Evolutionary conservation across 345 rosid genomes (phyloP).

Genomic region (Corchorus olitorius): DNA sequence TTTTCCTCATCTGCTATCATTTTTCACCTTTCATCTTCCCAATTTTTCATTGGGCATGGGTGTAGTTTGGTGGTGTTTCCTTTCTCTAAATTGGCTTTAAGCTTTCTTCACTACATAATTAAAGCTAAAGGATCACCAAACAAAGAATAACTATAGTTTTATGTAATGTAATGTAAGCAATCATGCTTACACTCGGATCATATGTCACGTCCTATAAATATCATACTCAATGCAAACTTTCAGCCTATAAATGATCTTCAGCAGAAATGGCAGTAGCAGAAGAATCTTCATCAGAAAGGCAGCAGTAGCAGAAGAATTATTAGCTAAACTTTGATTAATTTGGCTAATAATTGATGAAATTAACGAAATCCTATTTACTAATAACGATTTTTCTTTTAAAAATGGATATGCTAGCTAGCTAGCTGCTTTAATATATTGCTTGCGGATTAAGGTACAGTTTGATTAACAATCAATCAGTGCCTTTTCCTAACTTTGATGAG

Average conservation of each 20-base stretch:
- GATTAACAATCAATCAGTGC: not conserved
- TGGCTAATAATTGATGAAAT: not conserved
- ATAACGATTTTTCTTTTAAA: not conserved
- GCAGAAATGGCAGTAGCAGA: too few species aligned
- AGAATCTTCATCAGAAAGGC: too few species aligned
- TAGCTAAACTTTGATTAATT: not conserved
- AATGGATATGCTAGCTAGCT: not conserved
- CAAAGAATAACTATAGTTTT: not conserved
- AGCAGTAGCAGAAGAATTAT: too few species aligned
- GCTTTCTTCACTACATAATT: not conserved
- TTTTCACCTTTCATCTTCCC: not conserved
- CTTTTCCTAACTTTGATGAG: not conserved
- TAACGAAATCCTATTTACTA: not conserved
- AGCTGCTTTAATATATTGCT: not conserved
- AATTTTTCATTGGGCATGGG: not conserved
- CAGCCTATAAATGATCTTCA: too few species aligned
- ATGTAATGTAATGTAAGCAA: not conserved
- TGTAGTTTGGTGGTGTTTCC: not conserved
- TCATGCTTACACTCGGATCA: not conserved
- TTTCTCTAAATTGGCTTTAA: not conserved
- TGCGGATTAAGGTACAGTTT: conserved; percentile 4
- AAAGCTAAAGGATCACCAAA: not conserved
- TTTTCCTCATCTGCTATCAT: not conserved
- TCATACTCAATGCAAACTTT: too few species aligned
- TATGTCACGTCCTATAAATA: too few species aligned